These are phyloP conservation scores for Blechomonas ayalai DNA, from an alignment of 208 protist genomes.

Conservation along the genomic window DNA sequence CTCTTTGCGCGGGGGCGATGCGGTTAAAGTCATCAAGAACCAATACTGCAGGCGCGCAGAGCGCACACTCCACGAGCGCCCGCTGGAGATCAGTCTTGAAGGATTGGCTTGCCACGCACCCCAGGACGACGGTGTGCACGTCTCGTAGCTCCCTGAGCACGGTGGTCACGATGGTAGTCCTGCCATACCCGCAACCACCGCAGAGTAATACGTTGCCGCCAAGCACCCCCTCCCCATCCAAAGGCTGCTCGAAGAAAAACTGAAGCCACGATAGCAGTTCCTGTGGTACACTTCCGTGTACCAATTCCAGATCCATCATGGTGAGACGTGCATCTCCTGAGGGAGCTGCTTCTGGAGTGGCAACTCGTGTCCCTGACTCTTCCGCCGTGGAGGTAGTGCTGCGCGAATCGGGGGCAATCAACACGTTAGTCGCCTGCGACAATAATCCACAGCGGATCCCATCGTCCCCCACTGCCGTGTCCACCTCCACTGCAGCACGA, in stretches of 20 bases:
- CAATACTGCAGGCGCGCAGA: slow-evolving; percentile 74
- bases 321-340: slow-evolving; percentile 1
- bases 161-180: slow-evolving; percentile 47
- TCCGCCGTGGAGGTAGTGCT: not conserved
- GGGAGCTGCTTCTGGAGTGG: not conserved
- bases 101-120: slow-evolving; percentile 38
- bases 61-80: slow-evolving; percentile 52
- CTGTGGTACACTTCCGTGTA: slow-evolving; percentile 39
- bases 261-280: slow-evolving; percentile 40
- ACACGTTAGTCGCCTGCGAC: slow-evolving; percentile 47
- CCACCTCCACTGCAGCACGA: slow-evolving; percentile 19
- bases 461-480: slow-evolving; percentile 20
- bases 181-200: slow-evolving; percentile 80
- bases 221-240: slow-evolving; percentile 2
- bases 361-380: not conserved
- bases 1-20: slow-evolving; percentile 68
- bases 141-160: slow-evolving; percentile 31
- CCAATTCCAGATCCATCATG: slow-evolving; percentile 28
- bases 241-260: slow-evolving; percentile 15
- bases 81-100: slow-evolving; percentile 31
- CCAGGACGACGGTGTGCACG: slow-evolving; percentile 52
- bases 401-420: slow-evolving; percentile 29
- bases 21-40: slow-evolving; percentile 84
- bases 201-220: slow-evolving; percentile 71
- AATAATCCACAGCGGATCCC: slow-evolving; percentile 14